A percentile compares a stretch with the other conserved stretches of the same genome.
These are phyloP conservation scores for Cordyceps fumosorosea DNA, from an alignment of 2,329 filamentous ascomycete genomes.

Conservation along the genomic window DNA sequence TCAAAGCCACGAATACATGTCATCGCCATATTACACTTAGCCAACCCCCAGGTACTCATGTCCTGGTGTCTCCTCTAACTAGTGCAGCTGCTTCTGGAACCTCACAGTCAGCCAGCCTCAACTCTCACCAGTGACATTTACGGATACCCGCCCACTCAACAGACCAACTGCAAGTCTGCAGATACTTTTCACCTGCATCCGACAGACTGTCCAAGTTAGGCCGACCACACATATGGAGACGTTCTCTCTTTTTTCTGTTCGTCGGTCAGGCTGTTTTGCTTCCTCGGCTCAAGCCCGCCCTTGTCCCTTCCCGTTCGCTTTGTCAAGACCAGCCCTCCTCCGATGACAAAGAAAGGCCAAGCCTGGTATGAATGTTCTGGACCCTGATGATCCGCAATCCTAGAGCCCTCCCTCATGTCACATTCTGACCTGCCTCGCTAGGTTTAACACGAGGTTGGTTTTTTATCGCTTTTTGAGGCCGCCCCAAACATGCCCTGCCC, in stretches of 20 bases:
- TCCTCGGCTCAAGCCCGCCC: neutral
- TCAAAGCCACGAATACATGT: neutral
- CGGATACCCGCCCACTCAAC: too few relatives aligned
- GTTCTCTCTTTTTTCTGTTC: neutral
- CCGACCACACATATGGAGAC: neutral
- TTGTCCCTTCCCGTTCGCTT: neutral
- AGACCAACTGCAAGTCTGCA: neutral
- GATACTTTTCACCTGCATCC: neutral
- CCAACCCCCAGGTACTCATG: neutral
- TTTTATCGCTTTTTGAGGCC: neutral
- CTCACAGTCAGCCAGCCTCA: neutral
- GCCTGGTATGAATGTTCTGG: neutral
- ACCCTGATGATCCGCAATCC: neutral
- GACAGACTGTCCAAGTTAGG: neutral
- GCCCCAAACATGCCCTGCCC: too few relatives aligned
- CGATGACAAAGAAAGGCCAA: neutral
- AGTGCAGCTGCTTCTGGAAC: neutral
- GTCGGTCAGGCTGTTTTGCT: neutral
- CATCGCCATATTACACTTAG: too few relatives aligned
- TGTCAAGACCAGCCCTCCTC: neutral
- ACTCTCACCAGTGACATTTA: neutral
- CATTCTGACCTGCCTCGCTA: neutral
- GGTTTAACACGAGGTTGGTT: neutral
- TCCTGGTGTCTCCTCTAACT: neutral
- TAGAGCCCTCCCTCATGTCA: neutral